Evolutionary conservation across 1,284 basidiomycete species (phyloP).

Genomic region (Gomphus bonarii): DNA sequence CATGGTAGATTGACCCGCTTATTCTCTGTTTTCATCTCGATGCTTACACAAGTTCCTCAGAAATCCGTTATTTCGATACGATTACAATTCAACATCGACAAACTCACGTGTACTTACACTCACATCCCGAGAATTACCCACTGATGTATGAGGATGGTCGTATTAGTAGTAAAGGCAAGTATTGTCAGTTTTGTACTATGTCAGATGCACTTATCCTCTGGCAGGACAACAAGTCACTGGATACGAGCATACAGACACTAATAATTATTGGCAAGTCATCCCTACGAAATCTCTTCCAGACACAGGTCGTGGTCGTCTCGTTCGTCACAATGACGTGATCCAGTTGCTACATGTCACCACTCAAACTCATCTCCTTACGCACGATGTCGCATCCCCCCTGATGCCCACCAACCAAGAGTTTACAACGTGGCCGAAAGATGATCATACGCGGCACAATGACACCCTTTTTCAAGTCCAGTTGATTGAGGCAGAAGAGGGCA

Average conservation of each 20-base stretch:
- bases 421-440: constrained; percentile 77
- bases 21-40: constrained; percentile 12
- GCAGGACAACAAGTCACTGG: constrained; percentile 97
- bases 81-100: constrained; percentile 87
- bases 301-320: constrained; percentile 79
- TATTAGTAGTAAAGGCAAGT: constrained; percentile 81
- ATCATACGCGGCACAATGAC: constrained; percentile 69
- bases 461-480: constrained; percentile 77
- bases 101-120: constrained; percentile 89
- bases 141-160: constrained; percentile 94
- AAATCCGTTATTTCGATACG: constrained; percentile 89
- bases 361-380: constrained; percentile 77
- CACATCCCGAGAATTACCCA: constrained; percentile 85
- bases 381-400: constrained; percentile 95
- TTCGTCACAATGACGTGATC: constrained; percentile 82
- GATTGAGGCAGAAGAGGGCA: constrained; percentile 61
- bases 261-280: constrained; percentile 94
- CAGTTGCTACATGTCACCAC: constrained; percentile 88
- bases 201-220: neutral
- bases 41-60: constrained; percentile 30
- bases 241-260: constrained; percentile 86
- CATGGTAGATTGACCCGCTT: constrained; percentile 46
- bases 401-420: constrained; percentile 99
- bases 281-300: constrained; percentile 89
- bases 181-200: neutral